Evolutionary conservation across 2,329 filamentous ascomycete genomes (phyloP).

Genomic region (Chaetomiaceae sp.): DNA sequence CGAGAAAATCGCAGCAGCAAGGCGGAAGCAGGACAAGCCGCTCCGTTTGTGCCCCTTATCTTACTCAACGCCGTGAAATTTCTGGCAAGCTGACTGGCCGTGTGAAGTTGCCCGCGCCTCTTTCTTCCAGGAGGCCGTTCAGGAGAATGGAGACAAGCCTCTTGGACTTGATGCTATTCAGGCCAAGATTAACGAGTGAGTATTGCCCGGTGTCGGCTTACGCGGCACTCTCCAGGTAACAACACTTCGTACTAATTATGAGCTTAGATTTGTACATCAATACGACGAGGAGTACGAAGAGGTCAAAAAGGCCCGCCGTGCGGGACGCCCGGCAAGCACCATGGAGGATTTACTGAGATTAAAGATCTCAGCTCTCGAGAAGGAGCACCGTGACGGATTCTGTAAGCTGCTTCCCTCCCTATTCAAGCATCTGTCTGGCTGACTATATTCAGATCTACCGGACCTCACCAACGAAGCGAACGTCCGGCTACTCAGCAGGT

Average conservation of each 20-base stretch:
- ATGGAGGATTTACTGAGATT: constrained; percentile 74
- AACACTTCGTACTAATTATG: constrained; percentile 18
- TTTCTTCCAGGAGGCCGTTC: constrained; percentile 67
- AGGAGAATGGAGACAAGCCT: constrained; percentile 46
- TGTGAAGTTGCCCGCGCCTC: constrained; percentile 58
- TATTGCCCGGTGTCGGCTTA: constrained; percentile 1
- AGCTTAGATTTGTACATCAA: constrained; percentile 57
- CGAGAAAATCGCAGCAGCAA: constrained; percentile 62
- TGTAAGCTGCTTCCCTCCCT: constrained; percentile 47
- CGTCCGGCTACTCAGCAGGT: constrained; percentile 61
- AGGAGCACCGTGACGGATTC: constrained; percentile 80
- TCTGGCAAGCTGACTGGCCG: background rate
- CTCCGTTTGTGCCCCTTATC: constrained; percentile 52
- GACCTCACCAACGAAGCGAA: constrained; percentile 68
- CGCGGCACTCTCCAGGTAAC: background rate
- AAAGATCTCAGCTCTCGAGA: constrained; percentile 64
- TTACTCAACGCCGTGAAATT: background rate
- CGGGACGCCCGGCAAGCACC: constrained; percentile 73
- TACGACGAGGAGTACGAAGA: constrained; percentile 66
- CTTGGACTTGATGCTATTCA: constrained; percentile 56
- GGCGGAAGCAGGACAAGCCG: constrained; percentile 69
- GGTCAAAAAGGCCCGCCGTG: constrained; percentile 64
- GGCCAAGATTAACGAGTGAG: constrained; percentile 57
- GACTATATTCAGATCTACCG: constrained; percentile 54
- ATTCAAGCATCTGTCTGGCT: constrained; percentile 1